These are phyloP conservation scores for Eucalyptus urophylla DNA, from an alignment of 345 rosid genomes.

Conservation along the genomic window DNA sequence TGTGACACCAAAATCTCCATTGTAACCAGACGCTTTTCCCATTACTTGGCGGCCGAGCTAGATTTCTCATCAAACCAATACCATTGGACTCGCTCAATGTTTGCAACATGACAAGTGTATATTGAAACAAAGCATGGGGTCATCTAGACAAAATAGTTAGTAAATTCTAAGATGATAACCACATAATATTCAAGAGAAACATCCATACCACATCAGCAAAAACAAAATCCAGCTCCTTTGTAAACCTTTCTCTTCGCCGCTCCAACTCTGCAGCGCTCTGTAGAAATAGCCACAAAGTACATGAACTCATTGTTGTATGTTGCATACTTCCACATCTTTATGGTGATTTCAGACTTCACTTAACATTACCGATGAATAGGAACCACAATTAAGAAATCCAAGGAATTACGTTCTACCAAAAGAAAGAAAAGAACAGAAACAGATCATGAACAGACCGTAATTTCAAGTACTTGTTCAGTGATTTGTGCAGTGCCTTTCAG, in stretches of 20 bases:
- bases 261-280: constrained; percentile 58
- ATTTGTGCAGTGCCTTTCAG: neutral
- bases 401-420: neutral
- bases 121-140: neutral
- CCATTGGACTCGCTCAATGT: neutral
- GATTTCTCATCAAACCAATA: neutral
- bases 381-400: neutral
- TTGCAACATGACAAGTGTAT: neutral
- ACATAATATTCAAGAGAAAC: neutral
- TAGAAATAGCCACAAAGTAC: neutral
- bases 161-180: neutral
- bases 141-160: neutral
- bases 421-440: neutral
- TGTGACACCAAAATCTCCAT: neutral
- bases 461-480: neutral
- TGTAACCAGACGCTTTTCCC: neutral
- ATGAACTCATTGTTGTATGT: neutral
- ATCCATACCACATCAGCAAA: constrained; percentile 48
- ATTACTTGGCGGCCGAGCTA: neutral
- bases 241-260: constrained; percentile 32
- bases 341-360: neutral
- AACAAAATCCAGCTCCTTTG: constrained; percentile 62
- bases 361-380: neutral
- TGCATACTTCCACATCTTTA: neutral
- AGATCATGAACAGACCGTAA: neutral